Base-by-base conservation (phyloP, 495 filamentous ascomycete species). In the Sabuloglossum arenarium region DNA sequence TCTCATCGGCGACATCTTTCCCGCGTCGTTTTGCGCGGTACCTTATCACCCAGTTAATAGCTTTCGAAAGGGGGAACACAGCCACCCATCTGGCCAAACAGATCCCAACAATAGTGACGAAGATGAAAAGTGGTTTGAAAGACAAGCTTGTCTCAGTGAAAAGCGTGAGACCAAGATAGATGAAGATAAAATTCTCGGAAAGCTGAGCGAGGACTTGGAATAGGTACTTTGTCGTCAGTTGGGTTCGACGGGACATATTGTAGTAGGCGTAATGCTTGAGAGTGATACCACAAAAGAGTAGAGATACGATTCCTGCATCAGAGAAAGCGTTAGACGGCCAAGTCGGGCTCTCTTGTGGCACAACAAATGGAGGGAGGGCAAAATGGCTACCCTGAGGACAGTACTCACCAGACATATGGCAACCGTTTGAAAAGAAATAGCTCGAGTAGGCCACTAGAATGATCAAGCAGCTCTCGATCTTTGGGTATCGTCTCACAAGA, bases 201-300 rank as follows among this genome's bases (percentile, higher is more conserved):
- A 98, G 72, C 67, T 97, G 93, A 5, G 93, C 86, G 58, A 93
- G 80, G 52, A 95, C 82, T 68, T 91, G 85, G 71, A 98, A 98
- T 27, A 95, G 76, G 70, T 94, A 98, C 67, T 98, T 98, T 55
- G 93, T 98, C 19, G 91, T 96, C 62, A 98, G 78, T 64, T 98
- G 91, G 23, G 93, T 95, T 45, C 91, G 83, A 45, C 91, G 82
- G 29, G 91, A 98, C 91, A 98, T 98, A 71, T 98, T 98, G 73
- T 95, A 96, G 72, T 98, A 98, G 43, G 91, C 91, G 63, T 98
- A 97, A 66, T 98, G 91, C 67, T 98, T 98, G 32, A 98, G 75
- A 8, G 91, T 95, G 58, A 98, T 98, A 30, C 91, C 91, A 67
- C 93, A 97, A 71, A 98, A 97, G 11, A 98, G 72, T 56, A 98